phyloP scores from a whole-genome alignment of 345 rosid genomes.

The Kernera saxatilis region DNA sequence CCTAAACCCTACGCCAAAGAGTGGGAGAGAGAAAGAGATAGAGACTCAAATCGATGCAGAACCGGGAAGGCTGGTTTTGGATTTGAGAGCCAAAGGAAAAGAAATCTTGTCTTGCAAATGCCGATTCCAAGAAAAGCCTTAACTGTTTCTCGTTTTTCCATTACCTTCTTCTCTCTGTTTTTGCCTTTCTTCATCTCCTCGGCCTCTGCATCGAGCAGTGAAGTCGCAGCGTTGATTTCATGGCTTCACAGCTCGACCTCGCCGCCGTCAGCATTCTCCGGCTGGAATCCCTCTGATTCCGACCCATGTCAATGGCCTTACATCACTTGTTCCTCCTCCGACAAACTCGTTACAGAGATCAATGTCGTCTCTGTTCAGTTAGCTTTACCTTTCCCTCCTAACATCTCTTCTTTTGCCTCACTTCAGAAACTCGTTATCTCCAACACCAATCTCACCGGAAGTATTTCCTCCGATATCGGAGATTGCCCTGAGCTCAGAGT shows the following conservation, averaged over 20 bases:
- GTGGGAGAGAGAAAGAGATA: slow-evolving; percentile 20
- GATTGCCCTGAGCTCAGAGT: slow-evolving; percentile 38
- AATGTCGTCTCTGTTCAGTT: slow-evolving; percentile 50
- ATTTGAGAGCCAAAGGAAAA: slow-evolving; percentile 48
- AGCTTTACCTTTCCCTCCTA: slow-evolving; percentile 56
- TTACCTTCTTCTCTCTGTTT: slow-evolving; percentile 19
- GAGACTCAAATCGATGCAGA: slow-evolving; percentile 54
- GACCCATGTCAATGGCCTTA: slow-evolving; percentile 67
- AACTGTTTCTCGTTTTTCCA: slow-evolving; percentile 24
- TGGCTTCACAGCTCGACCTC: slow-evolving; percentile 50
- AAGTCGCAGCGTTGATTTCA: slow-evolving; percentile 40
- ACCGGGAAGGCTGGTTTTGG: slow-evolving; percentile 51
- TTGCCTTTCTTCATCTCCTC: slow-evolving; percentile 19
- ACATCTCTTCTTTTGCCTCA: slow-evolving; percentile 43
- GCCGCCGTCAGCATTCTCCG: slow-evolving; percentile 38
- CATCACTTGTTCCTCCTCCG: slow-evolving; percentile 46
- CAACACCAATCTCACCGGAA: slow-evolving; percentile 61
- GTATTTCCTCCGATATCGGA: slow-evolving; percentile 50
- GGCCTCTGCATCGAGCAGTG: slow-evolving; percentile 34
- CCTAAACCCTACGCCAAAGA: slow-evolving; percentile 29
- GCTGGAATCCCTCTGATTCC: slow-evolving; percentile 54
- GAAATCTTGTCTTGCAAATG: slow-evolving; percentile 43
- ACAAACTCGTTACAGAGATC: slow-evolving; percentile 48
- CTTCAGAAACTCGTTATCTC: slow-evolving; percentile 53
- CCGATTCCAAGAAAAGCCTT: slow-evolving; percentile 47